Evolutionary conservation across 2,329 filamentous ascomycete genomes (phyloP), one percentile per base, ranked within the genome.

Genomic region (Pseudocercospora fijiensis): DNA sequence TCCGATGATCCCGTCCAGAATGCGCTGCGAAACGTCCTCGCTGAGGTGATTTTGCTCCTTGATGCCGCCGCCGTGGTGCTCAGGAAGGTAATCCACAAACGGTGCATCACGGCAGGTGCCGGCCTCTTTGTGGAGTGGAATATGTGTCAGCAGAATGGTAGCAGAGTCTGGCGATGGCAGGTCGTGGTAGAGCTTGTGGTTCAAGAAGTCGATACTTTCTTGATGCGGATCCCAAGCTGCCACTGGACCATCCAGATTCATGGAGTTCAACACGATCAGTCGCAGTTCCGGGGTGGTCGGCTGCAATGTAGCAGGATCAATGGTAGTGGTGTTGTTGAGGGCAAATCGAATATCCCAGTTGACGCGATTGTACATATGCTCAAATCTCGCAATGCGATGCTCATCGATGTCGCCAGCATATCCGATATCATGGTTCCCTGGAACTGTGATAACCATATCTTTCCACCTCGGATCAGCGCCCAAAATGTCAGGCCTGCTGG

Each of bases 361-460:
- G 18, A 90, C 87, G 68, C 88, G 90, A 62, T 95, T 95, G 79
- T 96, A 99, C 1, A 85, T 85, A 22, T 84, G 83, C 78, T 96
- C 92, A 74, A 98, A 99, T 1, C 95, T 86, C 27, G 86, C 81
- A 60, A 97, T 82, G 3, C 92, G 86, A 65, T 86, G 83, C n/a
- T 83, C 79, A 45, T 89, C 92, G 65, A 98, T 84, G 76, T 99
- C 95, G 2, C 95, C 95, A 0, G 93, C 92, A 75, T 99, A 99
- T 33, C 95, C 95, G 73, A 99, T 88, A 76, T 99, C 95, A 75
- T 99, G 95, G 74, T 99, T 99, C 1, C 95, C 95, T 0, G 88
- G 92, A 26, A 98, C 86, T 70, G 96, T 96, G 75, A 99, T 92
- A 67, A 97, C 83, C 61, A 90, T 85, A 45, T 81, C 84, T n/a